Percentiles rank a stretch among this genome's conserved stretches.
phyloP scores from a whole-genome alignment of 2,329 filamentous ascomycete species.

The Fusarium sp. region DNA sequence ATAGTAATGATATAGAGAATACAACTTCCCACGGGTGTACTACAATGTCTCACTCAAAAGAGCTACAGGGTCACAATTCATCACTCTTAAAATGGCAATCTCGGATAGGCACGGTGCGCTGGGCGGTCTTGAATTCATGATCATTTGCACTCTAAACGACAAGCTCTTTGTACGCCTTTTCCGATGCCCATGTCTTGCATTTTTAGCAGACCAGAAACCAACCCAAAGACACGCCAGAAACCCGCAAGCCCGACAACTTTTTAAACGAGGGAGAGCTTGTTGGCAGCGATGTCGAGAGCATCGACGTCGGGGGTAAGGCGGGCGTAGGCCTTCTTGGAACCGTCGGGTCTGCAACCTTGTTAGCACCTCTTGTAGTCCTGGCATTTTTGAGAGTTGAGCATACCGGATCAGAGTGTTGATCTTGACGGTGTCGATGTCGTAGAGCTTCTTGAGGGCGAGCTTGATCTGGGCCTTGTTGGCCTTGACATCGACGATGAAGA shows the following conservation, averaged over 20 bases:
- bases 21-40: neutral
- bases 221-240: conserved; percentile 55
- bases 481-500: conserved; percentile 97
- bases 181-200: conserved; percentile 57
- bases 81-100: neutral
- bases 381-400: conserved; percentile 45
- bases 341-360: conserved; percentile 79
- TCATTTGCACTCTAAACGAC: conserved; percentile 55
- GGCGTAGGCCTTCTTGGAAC: conserved; percentile 98
- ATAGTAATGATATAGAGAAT: neutral
- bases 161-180: conserved; percentile 55
- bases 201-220: conserved; percentile 58
- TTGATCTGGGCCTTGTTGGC: conserved; percentile 99
- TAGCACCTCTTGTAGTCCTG: conserved; percentile 12
- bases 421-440: conserved; percentile 98
- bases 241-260: conserved; percentile 49
- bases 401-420: conserved; percentile 99
- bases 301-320: conserved; percentile 97
- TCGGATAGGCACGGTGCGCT: conserved; percentile 33
- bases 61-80: conserved; percentile 2
- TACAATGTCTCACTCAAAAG: neutral
- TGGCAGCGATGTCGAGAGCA: conserved; percentile 98
- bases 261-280: conserved; percentile 99
- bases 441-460: conserved; percentile 97
- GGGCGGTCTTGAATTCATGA: conserved; percentile 54